Evolutionary conservation across 257 asterid genomes (phyloP).

Genomic region (Marsdenia floribunda): DNA sequence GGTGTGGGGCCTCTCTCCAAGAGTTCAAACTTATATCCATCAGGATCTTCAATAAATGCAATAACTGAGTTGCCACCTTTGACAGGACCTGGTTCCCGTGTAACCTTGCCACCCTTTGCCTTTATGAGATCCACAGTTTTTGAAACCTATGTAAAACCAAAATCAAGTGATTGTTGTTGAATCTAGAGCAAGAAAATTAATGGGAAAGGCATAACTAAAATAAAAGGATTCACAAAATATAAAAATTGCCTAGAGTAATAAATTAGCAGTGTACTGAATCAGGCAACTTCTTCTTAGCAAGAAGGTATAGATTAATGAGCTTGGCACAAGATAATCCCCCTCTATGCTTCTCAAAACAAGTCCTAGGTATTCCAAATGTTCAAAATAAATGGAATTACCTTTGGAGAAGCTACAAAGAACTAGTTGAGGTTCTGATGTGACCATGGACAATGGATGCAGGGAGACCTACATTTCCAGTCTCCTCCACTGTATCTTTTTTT

Average conservation of each 20-base stretch:
- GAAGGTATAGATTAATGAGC: background rate
- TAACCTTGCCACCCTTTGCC: slow-evolving; percentile 94
- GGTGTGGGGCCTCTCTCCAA: slow-evolving; percentile 96
- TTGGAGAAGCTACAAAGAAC: background rate
- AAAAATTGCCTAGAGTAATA: background rate
- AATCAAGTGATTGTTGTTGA: background rate
- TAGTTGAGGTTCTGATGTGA: background rate
- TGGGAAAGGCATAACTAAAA: background rate
- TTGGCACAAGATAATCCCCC: background rate
- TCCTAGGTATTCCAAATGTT: background rate
- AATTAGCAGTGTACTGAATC: background rate
- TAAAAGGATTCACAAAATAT: background rate
- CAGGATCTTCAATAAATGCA: slow-evolving; percentile 96
- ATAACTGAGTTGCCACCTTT: slow-evolving; percentile 96
- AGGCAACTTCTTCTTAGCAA: background rate
- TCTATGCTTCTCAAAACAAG: background rate
- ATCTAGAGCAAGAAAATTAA: background rate
- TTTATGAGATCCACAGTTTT: slow-evolving; percentile 85
- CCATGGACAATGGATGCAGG: background rate
- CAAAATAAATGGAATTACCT: background rate
- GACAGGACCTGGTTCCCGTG: slow-evolving; percentile 97
- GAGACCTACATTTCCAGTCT: background rate
- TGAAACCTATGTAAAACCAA: slow-evolving; percentile 47
- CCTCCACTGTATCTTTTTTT: background rate
- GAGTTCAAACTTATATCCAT: slow-evolving; percentile 96